Conservation (phyloP, 2,329 filamentous ascomycete species). For the Gaeumannomyces sp. region DNA sequence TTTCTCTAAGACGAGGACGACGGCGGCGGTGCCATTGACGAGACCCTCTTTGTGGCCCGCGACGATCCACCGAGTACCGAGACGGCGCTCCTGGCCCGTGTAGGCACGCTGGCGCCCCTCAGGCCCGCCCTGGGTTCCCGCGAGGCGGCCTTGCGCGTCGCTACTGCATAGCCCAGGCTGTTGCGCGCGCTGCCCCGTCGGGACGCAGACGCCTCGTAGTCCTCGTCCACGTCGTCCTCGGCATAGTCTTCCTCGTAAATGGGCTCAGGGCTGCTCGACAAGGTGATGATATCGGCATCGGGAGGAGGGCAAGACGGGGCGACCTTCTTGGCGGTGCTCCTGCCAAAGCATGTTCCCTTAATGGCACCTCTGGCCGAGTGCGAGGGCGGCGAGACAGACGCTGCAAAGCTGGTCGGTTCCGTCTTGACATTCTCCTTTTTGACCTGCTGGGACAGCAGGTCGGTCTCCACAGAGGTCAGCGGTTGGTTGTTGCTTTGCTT, state of each 20-base stretch:
- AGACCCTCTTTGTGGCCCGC: background rate
- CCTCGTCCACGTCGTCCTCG: slow-evolving; percentile 33
- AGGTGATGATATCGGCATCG: slow-evolving; percentile 31
- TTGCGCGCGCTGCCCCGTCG: slow-evolving; percentile 5
- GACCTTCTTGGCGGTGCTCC: background rate
- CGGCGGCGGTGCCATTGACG: background rate
- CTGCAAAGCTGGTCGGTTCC: background rate
- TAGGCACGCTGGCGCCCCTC: slow-evolving; percentile 2
- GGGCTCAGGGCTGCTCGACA: slow-evolving; percentile 27
- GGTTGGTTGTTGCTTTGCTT: slow-evolving; percentile 2
- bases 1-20: background rate
- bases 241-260: slow-evolving; percentile 29
- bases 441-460: background rate
- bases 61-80: background rate
- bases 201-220: background rate
- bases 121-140: background rate
- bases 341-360: background rate
- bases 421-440: background rate
- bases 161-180: slow-evolving; percentile 1
- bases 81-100: background rate
- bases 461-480: background rate
- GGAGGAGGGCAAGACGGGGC: slow-evolving; percentile 23
- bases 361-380: slow-evolving; percentile 1
- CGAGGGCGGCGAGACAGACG: slow-evolving; percentile 2
- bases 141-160: background rate